Base-by-base conservation (phyloP, 2,329 filamentous ascomycete species). In the Coleophoma cylindrospora region DNA sequence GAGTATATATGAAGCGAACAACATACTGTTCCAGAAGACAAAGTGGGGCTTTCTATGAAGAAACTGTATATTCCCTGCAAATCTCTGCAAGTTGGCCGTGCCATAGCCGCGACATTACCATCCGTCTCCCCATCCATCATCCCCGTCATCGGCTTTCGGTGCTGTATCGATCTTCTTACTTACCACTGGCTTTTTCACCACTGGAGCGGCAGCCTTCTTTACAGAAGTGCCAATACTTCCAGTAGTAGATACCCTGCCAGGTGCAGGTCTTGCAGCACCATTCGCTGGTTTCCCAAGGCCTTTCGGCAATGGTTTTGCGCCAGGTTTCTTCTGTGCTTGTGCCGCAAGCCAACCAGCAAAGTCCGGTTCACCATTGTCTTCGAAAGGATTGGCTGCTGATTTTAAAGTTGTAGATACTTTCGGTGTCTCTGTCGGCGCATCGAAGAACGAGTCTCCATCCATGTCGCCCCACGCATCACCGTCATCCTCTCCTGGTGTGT, bases 291-390 rank as follows among this genome's bases (percentile, higher is more conserved):
- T 96, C 1, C 75, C 71, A 22, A 97, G 66, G 0, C 92, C 92
- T 69, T 95, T 99, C 0, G 92, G 91, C 49, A 97, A 65, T 3
- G 85, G 72, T 57, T 88, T 94, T 1, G 65, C 54, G 10, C 40
- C 63, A 47, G 51, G 67, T 61, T 76, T 76, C 71, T 95, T 96
- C 55, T 85, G 79, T 6, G 87, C 83, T 65, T 96, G 90, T 12
- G 91, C 91, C 12, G 89, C 91, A 19, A 97, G 70, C 91, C 94
- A 97, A 5, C 91, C 91, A 5, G 91, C 92, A 68, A 99, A 97
- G 67, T 97, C 94, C 0, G 92, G 92, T 66, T 99, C 92, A 3
- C 86, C 84, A 22, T 87, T 84, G 59, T 96, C 91, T 52, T 92
- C 89, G 56, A 87, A 92, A 0, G 85, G 77, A 7, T 77, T 70